Evolutionary conservation across 1,284 basidiomycete species (phyloP), one percentile per base, ranked within the genome.

Genomic region (Cutaneotrichosporon dermatis): DNA sequence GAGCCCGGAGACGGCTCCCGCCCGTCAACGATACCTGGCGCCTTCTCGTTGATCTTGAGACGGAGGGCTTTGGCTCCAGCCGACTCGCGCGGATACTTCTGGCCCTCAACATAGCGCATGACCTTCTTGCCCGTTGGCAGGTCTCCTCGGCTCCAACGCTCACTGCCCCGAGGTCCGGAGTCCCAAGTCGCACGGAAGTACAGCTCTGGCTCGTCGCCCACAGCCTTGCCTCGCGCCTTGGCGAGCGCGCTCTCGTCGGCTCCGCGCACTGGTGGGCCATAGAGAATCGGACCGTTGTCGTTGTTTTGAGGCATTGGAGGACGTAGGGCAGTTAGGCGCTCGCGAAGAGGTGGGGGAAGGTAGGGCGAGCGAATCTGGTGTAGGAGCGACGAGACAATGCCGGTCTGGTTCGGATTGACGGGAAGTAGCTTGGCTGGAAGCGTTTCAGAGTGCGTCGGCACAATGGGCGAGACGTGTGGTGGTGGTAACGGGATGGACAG

Each of bases 61-160:
- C 58, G 57, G 4, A 63, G 51, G 11, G 41, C 55, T 55, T 61
- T 66, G 9, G 58, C 51, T 16, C 54, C 57, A 15, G 55, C 57
- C 7, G 62, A 43, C 34, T 61, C 60, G 15, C 73, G 58, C 0
- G 73, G 72, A 11, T 54, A 46, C 10, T 56, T 52, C 43, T 71
- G 70, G 3, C 73, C 73, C 40, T 66, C 66, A 13, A 61, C 69
- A 13, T 57, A 51, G 41, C 62, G 58, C 8, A 71, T 62, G 33
- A 76, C 74, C 58, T 72, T 74, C 49, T 65, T 67, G 12, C 75
- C 75, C 6, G 58, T 55, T 2, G 73, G 75, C 16, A 76, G 61
- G 33, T 55, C 58, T 4, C 63, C 68, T n/a, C 63, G 61, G 8
- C 60, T 48, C 65, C 62, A 76, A 36, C 69, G 69, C 2, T 72